Conservation (phyloP, 805 yeast genomes). For the Myxozyma geophila region DNA sequence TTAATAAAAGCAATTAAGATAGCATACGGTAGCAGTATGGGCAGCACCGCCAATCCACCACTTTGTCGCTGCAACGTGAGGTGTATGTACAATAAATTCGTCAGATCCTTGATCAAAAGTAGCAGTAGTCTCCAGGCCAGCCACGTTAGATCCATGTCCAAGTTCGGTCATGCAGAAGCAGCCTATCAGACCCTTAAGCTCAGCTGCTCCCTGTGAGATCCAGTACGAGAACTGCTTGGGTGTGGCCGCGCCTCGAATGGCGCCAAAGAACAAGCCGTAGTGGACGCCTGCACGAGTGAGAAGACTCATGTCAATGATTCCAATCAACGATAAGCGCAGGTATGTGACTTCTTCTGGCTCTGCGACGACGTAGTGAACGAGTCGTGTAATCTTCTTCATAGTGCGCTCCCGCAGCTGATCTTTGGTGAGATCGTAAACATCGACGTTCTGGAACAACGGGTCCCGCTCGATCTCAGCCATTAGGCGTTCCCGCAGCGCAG, state of each 20-base stretch:
- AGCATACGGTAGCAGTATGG: constrained; percentile 69
- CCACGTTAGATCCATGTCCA: constrained; percentile 93
- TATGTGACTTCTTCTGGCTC: constrained; percentile 42
- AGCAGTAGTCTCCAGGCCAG: constrained; percentile 92
- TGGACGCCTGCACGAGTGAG: constrained; percentile 87
- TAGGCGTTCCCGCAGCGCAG: constrained; percentile 49
- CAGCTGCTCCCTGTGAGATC: constrained; percentile 57
- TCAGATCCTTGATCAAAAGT: constrained; percentile 68
- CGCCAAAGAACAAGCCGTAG: constrained; percentile 78
- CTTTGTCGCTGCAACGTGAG: constrained; percentile 89
- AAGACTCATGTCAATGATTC: constrained; percentile 67
- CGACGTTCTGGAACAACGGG: constrained; percentile 54
- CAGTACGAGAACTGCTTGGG: constrained; percentile 81
- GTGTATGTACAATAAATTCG: constrained; percentile 78
- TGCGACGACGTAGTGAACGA: constrained; percentile 36
- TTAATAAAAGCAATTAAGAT: too few relatives aligned
- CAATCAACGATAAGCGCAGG: constrained; percentile 40
- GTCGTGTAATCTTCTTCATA: constrained; percentile 43
- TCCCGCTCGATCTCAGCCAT: constrained; percentile 58
- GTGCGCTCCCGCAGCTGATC: constrained; percentile 49
- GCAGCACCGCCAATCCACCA: constrained; percentile 99
- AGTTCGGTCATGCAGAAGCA: constrained; percentile 92
- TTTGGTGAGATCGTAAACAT: constrained; percentile 55
- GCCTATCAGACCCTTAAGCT: constrained; percentile 58
- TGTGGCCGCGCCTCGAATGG: constrained; percentile 87